Evolutionary conservation across 2,329 filamentous ascomycete genomes (phyloP).

Genomic region (Elsinoe perseae): DNA sequence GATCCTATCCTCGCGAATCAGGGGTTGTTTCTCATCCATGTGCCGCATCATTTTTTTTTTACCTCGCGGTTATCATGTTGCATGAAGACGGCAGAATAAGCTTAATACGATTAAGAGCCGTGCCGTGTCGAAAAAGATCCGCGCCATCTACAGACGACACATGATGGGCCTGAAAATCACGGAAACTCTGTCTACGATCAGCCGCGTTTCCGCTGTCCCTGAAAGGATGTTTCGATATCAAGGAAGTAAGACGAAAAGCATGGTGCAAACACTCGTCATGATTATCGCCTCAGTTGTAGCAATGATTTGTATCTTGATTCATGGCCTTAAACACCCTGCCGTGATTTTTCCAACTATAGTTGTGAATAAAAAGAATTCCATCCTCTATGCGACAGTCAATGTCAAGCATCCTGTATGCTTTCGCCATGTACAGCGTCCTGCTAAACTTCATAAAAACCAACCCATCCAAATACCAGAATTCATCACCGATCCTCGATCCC

Average conservation of each 20-base stretch:
- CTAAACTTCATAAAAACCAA: not conserved
- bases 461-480: not conserved
- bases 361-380: not conserved
- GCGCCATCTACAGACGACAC: not conserved
- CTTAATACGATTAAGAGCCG: not conserved
- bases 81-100: not conserved
- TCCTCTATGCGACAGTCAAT: not conserved
- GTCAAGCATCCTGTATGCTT: not conserved
- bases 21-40: not conserved
- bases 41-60: not conserved
- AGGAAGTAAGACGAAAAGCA: no score
- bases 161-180: constrained; percentile 5
- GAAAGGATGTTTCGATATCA: no score
- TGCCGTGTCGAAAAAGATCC: not conserved
- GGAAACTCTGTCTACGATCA: not conserved
- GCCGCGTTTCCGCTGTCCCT: not conserved
- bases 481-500: constrained; percentile 19
- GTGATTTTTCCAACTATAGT: not conserved
- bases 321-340: not conserved
- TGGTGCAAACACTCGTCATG: no score
- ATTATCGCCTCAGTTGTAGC: no score
- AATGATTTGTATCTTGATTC: not conserved
- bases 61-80: not conserved
- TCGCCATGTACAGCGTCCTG: not conserved
- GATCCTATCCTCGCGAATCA: not conserved